Evolutionary conservation across 2,329 filamentous ascomycete species (phyloP).

Genomic region (Gliomastix tumulicola): DNA sequence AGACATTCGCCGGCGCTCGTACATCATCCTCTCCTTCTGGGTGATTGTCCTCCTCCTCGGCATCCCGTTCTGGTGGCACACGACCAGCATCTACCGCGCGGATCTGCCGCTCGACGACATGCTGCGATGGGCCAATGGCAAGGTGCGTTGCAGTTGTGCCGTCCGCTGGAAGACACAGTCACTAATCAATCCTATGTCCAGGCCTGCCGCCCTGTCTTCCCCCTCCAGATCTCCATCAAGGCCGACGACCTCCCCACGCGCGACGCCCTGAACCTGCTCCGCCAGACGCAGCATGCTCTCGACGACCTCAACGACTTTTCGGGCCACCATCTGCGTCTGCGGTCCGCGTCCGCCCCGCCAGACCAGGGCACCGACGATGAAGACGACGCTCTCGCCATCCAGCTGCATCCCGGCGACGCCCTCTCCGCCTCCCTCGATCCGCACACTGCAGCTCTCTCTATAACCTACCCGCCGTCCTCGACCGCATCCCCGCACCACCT

Average conservation of each 20-base stretch:
- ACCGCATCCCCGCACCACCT: constrained; percentile 61
- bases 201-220: constrained; percentile 84
- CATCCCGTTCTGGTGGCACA: constrained; percentile 92
- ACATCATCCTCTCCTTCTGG: constrained; percentile 87
- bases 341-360: constrained; percentile 20
- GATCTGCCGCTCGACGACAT: constrained; percentile 77
- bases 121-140: constrained; percentile 86
- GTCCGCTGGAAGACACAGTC: neutral
- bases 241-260: constrained; percentile 56
- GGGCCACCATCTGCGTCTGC: constrained; percentile 66
- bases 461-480: constrained; percentile 67
- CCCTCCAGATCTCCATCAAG: constrained; percentile 73
- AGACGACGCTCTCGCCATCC: constrained; percentile 55
- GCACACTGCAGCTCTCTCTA: constrained; percentile 64
- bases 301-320: constrained; percentile 84
- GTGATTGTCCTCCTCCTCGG: constrained; percentile 74
- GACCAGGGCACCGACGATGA: constrained; percentile 25
- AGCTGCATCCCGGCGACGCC: constrained; percentile 57
- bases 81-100: constrained; percentile 86
- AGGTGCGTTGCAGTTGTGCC: constrained; percentile 44
- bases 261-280: constrained; percentile 68
- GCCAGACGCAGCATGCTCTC: constrained; percentile 76
- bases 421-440: constrained; percentile 59
- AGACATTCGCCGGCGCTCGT: constrained; percentile 61
- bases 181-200: too few relatives aligned